Conservation (phyloP, 2,329 filamentous ascomycete genomes). For the Penicillium capsulatum region DNA sequence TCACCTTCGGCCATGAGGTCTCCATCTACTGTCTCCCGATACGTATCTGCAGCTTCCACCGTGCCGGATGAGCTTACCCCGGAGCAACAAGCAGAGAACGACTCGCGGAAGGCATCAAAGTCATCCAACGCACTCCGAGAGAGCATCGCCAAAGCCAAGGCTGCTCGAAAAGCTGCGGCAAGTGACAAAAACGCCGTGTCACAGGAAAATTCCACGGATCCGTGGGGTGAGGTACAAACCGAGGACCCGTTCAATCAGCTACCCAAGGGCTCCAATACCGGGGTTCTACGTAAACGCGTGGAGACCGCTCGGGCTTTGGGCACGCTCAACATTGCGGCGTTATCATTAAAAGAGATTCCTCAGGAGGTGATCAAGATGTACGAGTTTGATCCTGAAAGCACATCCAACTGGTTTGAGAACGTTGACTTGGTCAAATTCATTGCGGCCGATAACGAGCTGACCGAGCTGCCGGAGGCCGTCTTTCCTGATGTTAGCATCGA, state of each 20-base stretch:
- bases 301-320: conserved; percentile 71
- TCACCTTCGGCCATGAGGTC: conserved; percentile 28
- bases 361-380: conserved; percentile 87
- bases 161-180: conserved; percentile 60
- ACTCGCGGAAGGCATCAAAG: conserved; percentile 51
- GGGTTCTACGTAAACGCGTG: conserved; percentile 69
- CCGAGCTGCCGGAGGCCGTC: conserved; percentile 64
- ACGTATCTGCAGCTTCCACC: conserved; percentile 29
- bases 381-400: conserved; percentile 63
- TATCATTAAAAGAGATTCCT: conserved; percentile 76
- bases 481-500: conserved; percentile 68
- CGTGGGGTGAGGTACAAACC: conserved; percentile 48
- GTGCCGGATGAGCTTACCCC: conserved; percentile 28
- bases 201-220: conserved; percentile 17
- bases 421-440: conserved; percentile 82
- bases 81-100: conserved; percentile 28
- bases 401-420: conserved; percentile 79
- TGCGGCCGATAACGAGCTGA: conserved; percentile 84
- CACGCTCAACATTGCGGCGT: conserved; percentile 79
- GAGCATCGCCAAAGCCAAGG: conserved; percentile 89
- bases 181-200: conserved; percentile 14
- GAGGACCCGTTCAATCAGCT: conserved; percentile 56
- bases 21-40: conserved; percentile 30
- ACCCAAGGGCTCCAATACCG: conserved; percentile 56
- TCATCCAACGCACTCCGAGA: conserved; percentile 79